Evolutionary conservation across 2,329 filamentous ascomycete genomes (phyloP).

Genomic region (Fusarium brevicatenulatum): DNA sequence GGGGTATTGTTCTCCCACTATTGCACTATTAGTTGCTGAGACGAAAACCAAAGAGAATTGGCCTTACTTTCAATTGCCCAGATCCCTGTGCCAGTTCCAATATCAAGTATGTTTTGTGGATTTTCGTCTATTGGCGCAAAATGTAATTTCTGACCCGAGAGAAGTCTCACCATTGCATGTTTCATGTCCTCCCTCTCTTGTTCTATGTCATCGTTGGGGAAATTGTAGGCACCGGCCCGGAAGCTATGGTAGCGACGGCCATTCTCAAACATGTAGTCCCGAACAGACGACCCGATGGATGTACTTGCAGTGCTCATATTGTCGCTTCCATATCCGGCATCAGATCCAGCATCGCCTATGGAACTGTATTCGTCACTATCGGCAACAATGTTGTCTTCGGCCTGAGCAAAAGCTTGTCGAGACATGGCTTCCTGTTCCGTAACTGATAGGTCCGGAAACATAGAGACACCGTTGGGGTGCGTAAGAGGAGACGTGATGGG

Average conservation of each 20-base stretch:
- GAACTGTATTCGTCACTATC: slow-evolving; percentile 45
- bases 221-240: slow-evolving; percentile 64
- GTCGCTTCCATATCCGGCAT: slow-evolving; percentile 53
- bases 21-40: slow-evolving; percentile 14
- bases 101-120: slow-evolving; percentile 63
- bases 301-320: slow-evolving; percentile 51
- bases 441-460: slow-evolving; percentile 51
- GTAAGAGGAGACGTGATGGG: slow-evolving; percentile 46
- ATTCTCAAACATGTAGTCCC: slow-evolving; percentile 65
- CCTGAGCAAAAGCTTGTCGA: slow-evolving; percentile 50
- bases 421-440: slow-evolving; percentile 51
- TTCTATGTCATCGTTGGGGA: slow-evolving; percentile 69
- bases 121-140: slow-evolving; percentile 61
- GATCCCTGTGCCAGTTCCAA: slow-evolving; percentile 68
- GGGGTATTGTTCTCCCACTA: slow-evolving; percentile 59
- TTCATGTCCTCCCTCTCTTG: slow-evolving; percentile 69
- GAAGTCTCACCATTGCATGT: slow-evolving; percentile 61
- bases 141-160: slow-evolving; percentile 60
- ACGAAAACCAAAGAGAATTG: background rate
- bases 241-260: slow-evolving; percentile 68
- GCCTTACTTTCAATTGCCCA: slow-evolving; percentile 66
- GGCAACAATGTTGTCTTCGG: slow-evolving; percentile 51
- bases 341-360: slow-evolving; percentile 41
- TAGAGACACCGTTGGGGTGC: slow-evolving; percentile 51
- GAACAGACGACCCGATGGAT: slow-evolving; percentile 53